Evolutionary conservation across 208 protist species (phyloP), one percentile per base, ranked within the genome.

Genomic region (Phytomonas sp.): DNA sequence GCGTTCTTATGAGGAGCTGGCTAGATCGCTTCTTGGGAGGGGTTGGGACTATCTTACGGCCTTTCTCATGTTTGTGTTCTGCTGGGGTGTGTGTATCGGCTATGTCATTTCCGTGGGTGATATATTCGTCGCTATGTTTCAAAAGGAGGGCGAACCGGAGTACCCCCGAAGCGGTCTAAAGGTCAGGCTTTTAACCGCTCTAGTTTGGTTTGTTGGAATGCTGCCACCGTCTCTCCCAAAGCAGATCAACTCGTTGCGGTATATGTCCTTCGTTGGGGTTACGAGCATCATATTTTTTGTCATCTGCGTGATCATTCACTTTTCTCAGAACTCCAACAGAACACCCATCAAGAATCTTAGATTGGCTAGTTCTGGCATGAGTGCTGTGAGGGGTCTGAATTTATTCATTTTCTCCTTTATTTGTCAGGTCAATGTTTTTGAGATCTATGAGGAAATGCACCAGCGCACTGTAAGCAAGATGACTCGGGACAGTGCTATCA

Each of bases 201-300:
- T 83, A 20, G 72, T 90, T 32, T 94, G 85, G 81, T 31, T 88
- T 28, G 78, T 80, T 11, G 78, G 69, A 62, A 90, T 92, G 89
- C 72, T 91, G 32, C 77, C 90, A 28, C 68, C 93, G 68, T 92
- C 85, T 29, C 77, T 93, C 51, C 87, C 87, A 36, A 92, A 93
- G 85, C 67, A 89, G 68, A 92, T 96, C 74, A 96, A 94, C 78
- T 89, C 90, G 28, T 81, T 96, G 23, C 87, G 90, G 23, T 94
- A 91, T 71, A 78, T 78, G 36, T 92, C 85, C n/a, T 62, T 88
- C 32, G 23, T 93, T 13, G 90, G 84, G n/a, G 84, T 94, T 23
- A 67, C 70, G 32, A 88, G 80, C 68, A 86, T 94, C 33, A 32
- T 92, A 59, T 92, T 80, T 72, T 93, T 96, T 62, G 86, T 91